These are phyloP conservation scores for Niebla homalea DNA, from an alignment of 495 filamentous ascomycete species.

Conservation along the genomic window DNA sequence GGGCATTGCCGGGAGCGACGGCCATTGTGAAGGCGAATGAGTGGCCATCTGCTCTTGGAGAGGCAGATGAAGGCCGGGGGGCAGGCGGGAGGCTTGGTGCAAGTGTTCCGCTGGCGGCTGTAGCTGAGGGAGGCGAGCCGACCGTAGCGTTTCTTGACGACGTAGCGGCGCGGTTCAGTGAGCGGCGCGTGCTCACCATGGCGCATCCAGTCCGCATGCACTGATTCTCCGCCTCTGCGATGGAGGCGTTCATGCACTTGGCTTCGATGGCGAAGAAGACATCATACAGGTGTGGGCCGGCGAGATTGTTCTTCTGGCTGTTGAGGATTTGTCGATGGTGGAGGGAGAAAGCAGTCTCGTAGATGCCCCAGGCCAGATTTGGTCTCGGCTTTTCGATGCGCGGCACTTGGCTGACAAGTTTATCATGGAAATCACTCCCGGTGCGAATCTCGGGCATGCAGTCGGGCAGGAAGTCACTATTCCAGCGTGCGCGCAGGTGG, in stretches of 20 bases:
- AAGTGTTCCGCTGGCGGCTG: no score
- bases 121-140: no score
- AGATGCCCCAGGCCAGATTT: background rate
- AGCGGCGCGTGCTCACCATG: background rate
- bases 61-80: no score
- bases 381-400: slow-evolving; percentile 1
- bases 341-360: background rate
- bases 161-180: background rate
- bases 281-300: background rate
- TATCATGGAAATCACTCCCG: background rate
- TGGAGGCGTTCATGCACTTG: background rate
- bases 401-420: background rate
- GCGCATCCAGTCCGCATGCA: background rate
- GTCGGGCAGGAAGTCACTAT: background rate
- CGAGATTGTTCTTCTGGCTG: background rate
- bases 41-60: background rate
- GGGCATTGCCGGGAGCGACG: background rate
- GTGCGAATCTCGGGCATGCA: background rate
- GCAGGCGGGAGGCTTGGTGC: no score
- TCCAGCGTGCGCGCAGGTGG: background rate
- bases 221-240: slow-evolving; percentile 5
- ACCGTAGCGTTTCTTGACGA: no score
- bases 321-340: background rate
- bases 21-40: slow-evolving; percentile 1
- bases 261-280: slow-evolving; percentile 1